Percentiles rank a stretch among this genome's conserved stretches.
Conservation (phyloP, 139 green algal genomes). For the Chlorella sp. region DNA sequence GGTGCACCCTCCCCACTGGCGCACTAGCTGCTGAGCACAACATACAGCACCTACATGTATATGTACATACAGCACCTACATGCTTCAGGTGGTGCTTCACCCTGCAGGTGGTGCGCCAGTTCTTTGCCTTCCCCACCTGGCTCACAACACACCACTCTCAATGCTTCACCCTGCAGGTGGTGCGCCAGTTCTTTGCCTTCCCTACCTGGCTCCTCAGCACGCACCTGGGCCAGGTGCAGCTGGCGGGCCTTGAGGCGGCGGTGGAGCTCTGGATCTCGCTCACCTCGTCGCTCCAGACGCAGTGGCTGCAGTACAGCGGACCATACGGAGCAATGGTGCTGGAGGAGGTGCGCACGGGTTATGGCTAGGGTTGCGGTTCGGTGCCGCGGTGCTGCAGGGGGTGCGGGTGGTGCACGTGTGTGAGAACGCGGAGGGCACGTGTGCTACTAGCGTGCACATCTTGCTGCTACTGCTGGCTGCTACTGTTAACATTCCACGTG, state of each 20-base stretch:
- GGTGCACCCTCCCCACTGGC: too few species aligned
- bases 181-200: not conserved
- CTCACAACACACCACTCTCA: too few species aligned
- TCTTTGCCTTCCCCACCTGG: not conserved
- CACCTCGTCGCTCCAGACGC: constrained; percentile 51
- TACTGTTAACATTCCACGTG: too few species aligned
- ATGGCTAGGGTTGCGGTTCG: too few species aligned
- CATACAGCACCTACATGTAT: too few species aligned
- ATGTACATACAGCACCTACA: too few species aligned
- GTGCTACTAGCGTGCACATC: too few species aligned
- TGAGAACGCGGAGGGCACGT: too few species aligned
- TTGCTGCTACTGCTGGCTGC: too few species aligned
- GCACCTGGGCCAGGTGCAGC: constrained; percentile 11
- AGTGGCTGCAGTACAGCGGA: constrained; percentile 29
- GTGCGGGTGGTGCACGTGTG: not conserved
- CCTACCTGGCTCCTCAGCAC: constrained; percentile 2
- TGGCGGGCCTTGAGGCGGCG: constrained; percentile 59
- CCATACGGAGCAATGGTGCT: constrained; percentile 24
- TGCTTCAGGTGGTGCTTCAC: too few species aligned
- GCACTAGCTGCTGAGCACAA: too few species aligned
- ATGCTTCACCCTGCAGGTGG: too few species aligned
- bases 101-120: not conserved
- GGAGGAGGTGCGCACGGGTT: constrained; percentile 35
- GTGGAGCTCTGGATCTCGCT: constrained; percentile 76
- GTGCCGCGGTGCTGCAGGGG: not conserved